Evolutionary conservation across 1,139 yeast species (phyloP), one percentile per base, ranked within the genome.

Genomic region (Pichia sp.): DNA sequence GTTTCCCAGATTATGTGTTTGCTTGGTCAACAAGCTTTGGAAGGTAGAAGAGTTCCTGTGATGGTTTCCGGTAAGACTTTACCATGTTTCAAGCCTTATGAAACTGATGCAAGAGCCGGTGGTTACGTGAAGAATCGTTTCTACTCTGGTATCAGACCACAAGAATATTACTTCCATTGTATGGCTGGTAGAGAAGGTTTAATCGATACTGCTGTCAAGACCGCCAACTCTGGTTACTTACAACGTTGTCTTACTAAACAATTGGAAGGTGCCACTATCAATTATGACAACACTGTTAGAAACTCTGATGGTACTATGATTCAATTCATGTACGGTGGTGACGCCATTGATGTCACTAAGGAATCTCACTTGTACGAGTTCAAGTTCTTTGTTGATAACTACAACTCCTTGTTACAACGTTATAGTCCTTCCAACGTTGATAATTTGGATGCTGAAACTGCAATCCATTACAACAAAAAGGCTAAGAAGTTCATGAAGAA

Each of bases 121-220:
- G 99, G 99, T 39, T 93, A 87, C 59, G 86, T 93, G 58, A 85
- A 91, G 58, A 94, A 94, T 46, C 83, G 99, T 55, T 93, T 93
- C 77, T 91, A 87, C 62, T 86, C 97, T 27, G 98, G 98, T 62
- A 84, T 93, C 50, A 78, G 86, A 60, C 98, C 98, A n/a, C 99
- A 93, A 65, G 99, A 93, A 61, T 93, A 93, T 63, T 93, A 88
- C 58, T 93, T 93, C 91, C 99, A 93, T 68, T 91, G 98, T 72
- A 93, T 93, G 99, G 99, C 99, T 41, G 99, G 99, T 62, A 82
- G 99, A 70, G 99, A 93, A 72, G 99, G 99, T 66, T 75, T 93
- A 58, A 93, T 93, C 66, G 99, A 93, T 72, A 93, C 99, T 41
- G 98, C 99, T 38, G 98, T 93, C 49, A 93, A 93, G 66, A 93